These are phyloP conservation scores for Aspergillus bertholletiae DNA, from an alignment of 495 filamentous ascomycete genomes.

Conservation along the genomic window DNA sequence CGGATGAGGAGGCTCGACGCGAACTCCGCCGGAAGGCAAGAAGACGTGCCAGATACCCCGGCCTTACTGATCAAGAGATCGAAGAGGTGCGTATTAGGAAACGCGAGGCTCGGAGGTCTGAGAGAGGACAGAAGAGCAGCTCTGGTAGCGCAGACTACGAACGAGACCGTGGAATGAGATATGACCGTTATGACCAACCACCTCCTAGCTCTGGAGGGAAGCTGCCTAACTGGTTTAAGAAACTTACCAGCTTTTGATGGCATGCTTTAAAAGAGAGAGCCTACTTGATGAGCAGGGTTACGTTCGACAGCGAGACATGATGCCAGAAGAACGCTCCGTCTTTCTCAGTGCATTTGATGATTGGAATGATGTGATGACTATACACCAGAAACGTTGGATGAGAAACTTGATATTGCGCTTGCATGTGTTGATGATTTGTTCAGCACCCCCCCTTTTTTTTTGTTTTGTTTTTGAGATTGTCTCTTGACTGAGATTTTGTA, in stretches of 20 bases:
- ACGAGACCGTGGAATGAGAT: conserved; percentile 36
- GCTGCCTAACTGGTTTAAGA: conserved; percentile 48
- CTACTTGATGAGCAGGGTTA: not conserved
- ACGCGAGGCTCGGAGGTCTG: conserved; percentile 27
- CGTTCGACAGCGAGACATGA: not conserved
- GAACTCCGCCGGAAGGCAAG: conserved; percentile 34
- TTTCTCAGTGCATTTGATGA: conserved; percentile 7
- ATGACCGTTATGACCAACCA: conserved; percentile 26
- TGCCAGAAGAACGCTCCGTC: not conserved
- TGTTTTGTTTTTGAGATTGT: not conserved
- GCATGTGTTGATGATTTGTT: not conserved
- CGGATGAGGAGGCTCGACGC: conserved; percentile 39
- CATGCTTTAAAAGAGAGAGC: not conserved
- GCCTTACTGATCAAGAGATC: conserved; percentile 38
- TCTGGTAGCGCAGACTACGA: conserved; percentile 44
- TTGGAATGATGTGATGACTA: conserved; percentile 19
- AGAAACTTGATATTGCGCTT: not conserved
- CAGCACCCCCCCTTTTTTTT: too few species aligned
- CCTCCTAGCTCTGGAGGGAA: conserved; percentile 31
- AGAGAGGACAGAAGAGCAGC: conserved; percentile 33
- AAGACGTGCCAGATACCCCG: conserved; percentile 36
- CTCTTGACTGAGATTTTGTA: not conserved
- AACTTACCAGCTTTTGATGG: conserved; percentile 35
- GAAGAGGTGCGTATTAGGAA: conserved; percentile 32
- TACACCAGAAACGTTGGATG: conserved; percentile 1